Base-by-base conservation (phyloP, 2,329 filamentous ascomycete genomes). In the Fusarium proliferatum region DNA sequence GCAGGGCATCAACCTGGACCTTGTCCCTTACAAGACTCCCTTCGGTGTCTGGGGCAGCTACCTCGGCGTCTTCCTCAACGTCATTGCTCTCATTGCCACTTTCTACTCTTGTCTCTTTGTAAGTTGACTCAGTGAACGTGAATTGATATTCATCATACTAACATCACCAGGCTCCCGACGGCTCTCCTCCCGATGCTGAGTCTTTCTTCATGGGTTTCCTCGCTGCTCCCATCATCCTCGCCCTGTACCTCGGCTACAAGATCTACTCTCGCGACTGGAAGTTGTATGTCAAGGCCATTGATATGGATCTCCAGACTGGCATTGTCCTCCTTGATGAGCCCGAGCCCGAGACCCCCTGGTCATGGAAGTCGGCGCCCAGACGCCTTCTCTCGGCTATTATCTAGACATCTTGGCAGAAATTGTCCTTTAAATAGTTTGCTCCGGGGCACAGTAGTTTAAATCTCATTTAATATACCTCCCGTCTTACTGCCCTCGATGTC, bases 241-340 rank as follows among this genome's bases (percentile, higher is more conserved):
- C 84, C 17, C 91, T 92, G 80, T 97, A 94, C 81, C 38, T 94
- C 5, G 86, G 82, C 0, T 96, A 97, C 83, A 97, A 97, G 84
- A 15, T 96, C 42, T 92, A 86, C 81, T 93, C 89, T 79, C 86
- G 86, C 64, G 96, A 94, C 3, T 84, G 72, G 72, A 55, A 48
- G 11, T 2, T 86, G 9, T 86, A 93, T 58, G 87, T 97, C 52
- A 86, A 87, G 30, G 83, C 88, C 39, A 86, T 87, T 52, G 92
- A 97, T 72, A 97, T 98, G 91, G 95, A 98, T 82, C 84, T 98
- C 67, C 89, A 92, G 62, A 97, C 94, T 1, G 96, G 96, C 79
- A 84, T 97, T 43, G 89, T 91, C 19, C 88, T 93, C 66, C 83
- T 98, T 41, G 86, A 97, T 10, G 64, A 68, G 23, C 64, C 65